Base-by-base conservation (phyloP, 176 grass and related monocot genomes). In the Secale cereale region DNA sequence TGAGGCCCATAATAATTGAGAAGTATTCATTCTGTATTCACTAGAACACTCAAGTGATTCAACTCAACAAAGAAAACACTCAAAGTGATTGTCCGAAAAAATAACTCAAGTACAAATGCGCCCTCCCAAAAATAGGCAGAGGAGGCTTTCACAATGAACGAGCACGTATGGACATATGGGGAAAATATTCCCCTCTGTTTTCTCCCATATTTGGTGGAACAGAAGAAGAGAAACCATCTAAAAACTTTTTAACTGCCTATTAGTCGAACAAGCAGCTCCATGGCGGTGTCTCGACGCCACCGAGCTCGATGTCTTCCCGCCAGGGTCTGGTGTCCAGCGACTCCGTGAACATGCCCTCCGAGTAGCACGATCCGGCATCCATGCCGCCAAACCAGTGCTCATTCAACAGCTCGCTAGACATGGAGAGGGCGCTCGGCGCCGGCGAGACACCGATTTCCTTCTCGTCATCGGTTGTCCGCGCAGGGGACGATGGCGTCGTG, bases 321-420 rank as follows among this genome's bases (percentile, higher is more conserved):
- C 70, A 74, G 3, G 46, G 50, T 46, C 62, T 79, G 15, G 45
- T 61, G 8, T 15, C 5, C 48, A 88, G 83, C 25, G 88, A 77
- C 10, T 90, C 87, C 67, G 88, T 20, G 79, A 93, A 79, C 82
- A 97, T 17, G 12, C 78, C 89, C 85, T 93, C 86, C 59, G 89
- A 65, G 72, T 91, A 94, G 76, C 87, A 94, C 59, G 77, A 23
- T 23, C 46, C 80, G 48, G 52, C 80, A 74, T 77, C 35, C 84
- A 85, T 91, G 73, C 57, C 85, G 9, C 63, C 74, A 10, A 90
- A 54, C 36, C 35, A n/a, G n/a, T 78, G 82, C 15, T n/a, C 71
- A 59, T 83, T 40, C 22, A 65, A 52, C 56, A 39, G 15, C 23
- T 60, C 36, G 6, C 10, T 62, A 27, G 54, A 6, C 52, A 27